These are phyloP conservation scores for Aspergillus heteromorphus DNA, from an alignment of 495 filamentous ascomycete genomes.

Conservation along the genomic window DNA sequence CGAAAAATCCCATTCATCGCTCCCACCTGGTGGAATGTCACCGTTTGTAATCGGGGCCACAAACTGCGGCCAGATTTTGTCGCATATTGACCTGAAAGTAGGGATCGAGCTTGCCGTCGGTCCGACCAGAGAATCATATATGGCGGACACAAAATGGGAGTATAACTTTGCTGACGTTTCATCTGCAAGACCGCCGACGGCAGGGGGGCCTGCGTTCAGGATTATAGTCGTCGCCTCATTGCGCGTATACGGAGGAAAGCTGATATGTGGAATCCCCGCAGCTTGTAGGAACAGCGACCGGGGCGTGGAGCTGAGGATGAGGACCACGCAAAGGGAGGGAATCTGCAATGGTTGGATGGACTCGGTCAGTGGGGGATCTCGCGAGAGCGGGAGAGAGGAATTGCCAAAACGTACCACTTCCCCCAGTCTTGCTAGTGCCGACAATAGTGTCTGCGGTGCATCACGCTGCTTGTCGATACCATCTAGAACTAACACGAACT, in stretches of 20 bases:
- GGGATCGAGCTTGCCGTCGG: conserved; percentile 43
- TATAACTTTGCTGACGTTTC: conserved; percentile 31
- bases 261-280: conserved; percentile 69
- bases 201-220: conserved; percentile 38
- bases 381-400: neutral
- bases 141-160: conserved; percentile 38
- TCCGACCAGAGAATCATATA: conserved; percentile 37
- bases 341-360: conserved; percentile 61
- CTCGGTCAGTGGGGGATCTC: neutral
- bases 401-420: conserved; percentile 55
- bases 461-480: conserved; percentile 87
- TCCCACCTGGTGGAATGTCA: conserved; percentile 31
- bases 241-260: conserved; percentile 82
- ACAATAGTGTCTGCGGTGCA: conserved; percentile 69
- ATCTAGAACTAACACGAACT: conserved; percentile 83
- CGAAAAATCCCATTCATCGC: conserved; percentile 70
- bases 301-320: conserved; percentile 67
- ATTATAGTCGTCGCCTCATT: conserved; percentile 71
- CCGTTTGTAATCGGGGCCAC: conserved; percentile 41
- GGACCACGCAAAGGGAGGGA: conserved; percentile 68
- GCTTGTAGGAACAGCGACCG: conserved; percentile 65
- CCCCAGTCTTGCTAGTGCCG: conserved; percentile 72
- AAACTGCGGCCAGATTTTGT: conserved; percentile 79
- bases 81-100: conserved; percentile 35
- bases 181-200: conserved; percentile 23